Evolutionary conservation across 176 grass and related monocot genomes (phyloP).

Genomic region (Typha latifolia): DNA sequence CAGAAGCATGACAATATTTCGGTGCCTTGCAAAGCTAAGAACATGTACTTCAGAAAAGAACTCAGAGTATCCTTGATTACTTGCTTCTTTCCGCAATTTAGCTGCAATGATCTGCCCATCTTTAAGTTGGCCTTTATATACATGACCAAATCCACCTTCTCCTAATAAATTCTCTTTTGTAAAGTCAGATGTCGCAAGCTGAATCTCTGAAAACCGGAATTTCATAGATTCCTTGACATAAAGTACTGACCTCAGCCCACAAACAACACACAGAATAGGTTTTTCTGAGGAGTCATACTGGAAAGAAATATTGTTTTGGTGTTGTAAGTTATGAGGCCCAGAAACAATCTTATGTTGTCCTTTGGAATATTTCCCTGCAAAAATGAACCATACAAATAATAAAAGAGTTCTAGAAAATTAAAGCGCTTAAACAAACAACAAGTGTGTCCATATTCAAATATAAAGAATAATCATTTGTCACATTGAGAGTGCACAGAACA

Average conservation of each 20-base stretch:
- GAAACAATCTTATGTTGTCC: background rate
- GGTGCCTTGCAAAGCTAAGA: constrained; percentile 65
- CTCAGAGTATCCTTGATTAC: constrained; percentile 56
- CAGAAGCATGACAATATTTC: constrained; percentile 68
- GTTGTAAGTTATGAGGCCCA: background rate
- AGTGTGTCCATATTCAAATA: no score
- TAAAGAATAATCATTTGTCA: no score
- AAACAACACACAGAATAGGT: constrained; percentile 44
- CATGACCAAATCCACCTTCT: constrained; percentile 63
- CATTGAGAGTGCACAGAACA: no score
- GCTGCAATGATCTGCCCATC: constrained; percentile 65
- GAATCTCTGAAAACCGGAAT: constrained; percentile 56
- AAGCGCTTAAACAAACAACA: no score
- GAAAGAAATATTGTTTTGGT: constrained; percentile 19
- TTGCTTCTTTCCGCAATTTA: constrained; percentile 55
- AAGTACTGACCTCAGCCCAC: constrained; percentile 52
- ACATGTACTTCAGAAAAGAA: constrained; percentile 77
- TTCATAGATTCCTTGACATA: constrained; percentile 73
- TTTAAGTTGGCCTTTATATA: constrained; percentile 65
- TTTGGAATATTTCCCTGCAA: constrained; percentile 8
- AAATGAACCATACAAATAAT: background rate
- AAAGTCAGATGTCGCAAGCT: constrained; percentile 51
- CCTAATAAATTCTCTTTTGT: constrained; percentile 47
- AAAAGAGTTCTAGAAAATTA: no score
- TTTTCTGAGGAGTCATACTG: constrained; percentile 39